Base-by-base conservation (phyloP, 2,329 filamentous ascomycete species). In the Pestalotiopsis sp. region DNA sequence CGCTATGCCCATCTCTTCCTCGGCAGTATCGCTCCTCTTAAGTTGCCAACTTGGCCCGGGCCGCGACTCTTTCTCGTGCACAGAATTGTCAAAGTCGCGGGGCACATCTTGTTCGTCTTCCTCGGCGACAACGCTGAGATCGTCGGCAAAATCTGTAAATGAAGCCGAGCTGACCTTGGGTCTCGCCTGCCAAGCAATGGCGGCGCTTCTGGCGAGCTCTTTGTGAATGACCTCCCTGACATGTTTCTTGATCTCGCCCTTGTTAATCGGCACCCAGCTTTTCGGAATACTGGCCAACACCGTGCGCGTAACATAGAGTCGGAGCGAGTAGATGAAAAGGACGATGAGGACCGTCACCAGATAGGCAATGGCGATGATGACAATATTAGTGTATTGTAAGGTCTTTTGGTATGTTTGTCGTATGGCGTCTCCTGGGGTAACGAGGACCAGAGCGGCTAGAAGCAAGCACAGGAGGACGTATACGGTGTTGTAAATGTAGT, bases 231-330 rank as follows among this genome's bases (percentile, higher is more conserved):
- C 89, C 72, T 89, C 88, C 75, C 93, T 86, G 52, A 98, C 93
- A 67, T 87, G 86, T 72, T 90, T 91, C 59, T 88, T 88, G 59
- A 98, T 88, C 77, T 98, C 94, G 72, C 92, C 92, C 77, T 93
- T 93, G 74, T 96, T 93, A 71, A 97, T 86, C 0, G 95, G 95
- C 17, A 97, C 88, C 87, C 93, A 97, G 66, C 89, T 84, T 79
- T 95, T 96, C 1, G 96, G 96, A 69, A 99, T 97, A 3, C 89
- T 91, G 20, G 91, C 88, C 9, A 98, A 86, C 9, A 93, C 90
- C 60, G 87, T 92, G 71, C 93, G 90, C 76, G 93, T 97, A 66
- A 95, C 93, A 81, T 95, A 98, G 23, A 98, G 87, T n/a, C 96
- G 87, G 66, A 90, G 89, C 67, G 91, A 87, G 79, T 97, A 98